These are phyloP conservation scores for Thozetella sp. DNA, from an alignment of 495 filamentous ascomycete genomes.

Conservation along the genomic window DNA sequence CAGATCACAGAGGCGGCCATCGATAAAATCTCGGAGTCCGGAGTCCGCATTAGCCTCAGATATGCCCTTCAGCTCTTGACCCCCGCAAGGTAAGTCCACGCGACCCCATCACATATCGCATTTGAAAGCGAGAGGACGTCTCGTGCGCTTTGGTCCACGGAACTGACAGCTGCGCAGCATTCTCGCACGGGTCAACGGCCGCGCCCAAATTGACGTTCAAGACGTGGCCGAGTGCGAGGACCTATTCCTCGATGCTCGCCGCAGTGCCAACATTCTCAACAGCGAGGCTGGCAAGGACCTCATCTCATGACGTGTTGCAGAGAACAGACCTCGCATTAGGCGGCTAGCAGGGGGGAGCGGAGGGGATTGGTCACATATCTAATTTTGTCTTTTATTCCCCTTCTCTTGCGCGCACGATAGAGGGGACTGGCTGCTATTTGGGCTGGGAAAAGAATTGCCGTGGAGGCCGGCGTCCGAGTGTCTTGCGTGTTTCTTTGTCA, in stretches of 20 bases:
- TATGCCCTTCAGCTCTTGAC: slow-evolving; percentile 92
- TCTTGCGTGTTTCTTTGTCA: slow-evolving; percentile 10
- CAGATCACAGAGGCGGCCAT: slow-evolving; percentile 80
- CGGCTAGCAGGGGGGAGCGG: slow-evolving; percentile 14
- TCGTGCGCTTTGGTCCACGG: too few species aligned
- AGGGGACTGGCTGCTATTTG: slow-evolving; percentile 14
- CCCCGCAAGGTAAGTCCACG: slow-evolving; percentile 63
- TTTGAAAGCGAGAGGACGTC: too few species aligned
- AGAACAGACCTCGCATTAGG: not conserved
- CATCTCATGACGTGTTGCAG: slow-evolving; percentile 45
- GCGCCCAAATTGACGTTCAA: slow-evolving; percentile 72
- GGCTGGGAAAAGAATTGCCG: slow-evolving; percentile 29
- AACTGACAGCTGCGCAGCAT: slow-evolving; percentile 36
- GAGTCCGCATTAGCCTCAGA: slow-evolving; percentile 82
- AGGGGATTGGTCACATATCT: slow-evolving; percentile 37
- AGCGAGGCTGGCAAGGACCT: slow-evolving; percentile 64
- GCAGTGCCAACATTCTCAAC: slow-evolving; percentile 74
- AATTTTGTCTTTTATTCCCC: slow-evolving; percentile 19
- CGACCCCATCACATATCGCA: too few species aligned
- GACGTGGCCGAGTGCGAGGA: slow-evolving; percentile 90
- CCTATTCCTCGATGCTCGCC: slow-evolving; percentile 85
- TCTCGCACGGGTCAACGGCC: slow-evolving; percentile 64
- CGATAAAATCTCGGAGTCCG: slow-evolving; percentile 81
- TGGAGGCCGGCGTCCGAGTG: slow-evolving; percentile 25
- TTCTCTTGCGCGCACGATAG: slow-evolving; percentile 30